A percentile compares a stretch with the other conserved stretches of the same genome.
phyloP scores from a whole-genome alignment of 768 basidiomycete genomes.

The Pholiota conissans region DNA sequence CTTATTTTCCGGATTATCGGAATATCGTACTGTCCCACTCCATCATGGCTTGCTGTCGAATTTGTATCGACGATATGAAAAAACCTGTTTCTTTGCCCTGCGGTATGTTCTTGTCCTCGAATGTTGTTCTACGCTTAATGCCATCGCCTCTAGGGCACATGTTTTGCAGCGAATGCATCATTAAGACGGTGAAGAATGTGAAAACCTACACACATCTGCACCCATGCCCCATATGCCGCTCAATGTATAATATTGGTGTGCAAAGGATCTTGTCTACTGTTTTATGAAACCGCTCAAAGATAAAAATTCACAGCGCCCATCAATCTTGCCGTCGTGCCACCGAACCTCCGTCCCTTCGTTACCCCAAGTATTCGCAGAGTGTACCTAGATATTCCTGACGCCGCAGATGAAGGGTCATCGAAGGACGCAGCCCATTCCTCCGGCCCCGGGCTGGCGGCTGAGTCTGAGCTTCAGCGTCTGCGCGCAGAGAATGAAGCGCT shows the following conservation, averaged over 20 bases:
- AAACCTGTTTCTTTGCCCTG: constrained; percentile 63
- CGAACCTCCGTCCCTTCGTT: constrained; percentile 59
- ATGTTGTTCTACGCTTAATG: not conserved
- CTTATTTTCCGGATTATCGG: constrained; percentile 16
- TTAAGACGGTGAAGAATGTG: constrained; percentile 47
- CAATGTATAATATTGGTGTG: constrained; percentile 55
- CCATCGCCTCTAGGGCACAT: constrained; percentile 51
- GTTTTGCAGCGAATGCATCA: constrained; percentile 62
- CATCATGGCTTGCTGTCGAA: constrained; percentile 51
- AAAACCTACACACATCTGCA: constrained; percentile 47
- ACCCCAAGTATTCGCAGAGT: constrained; percentile 59
- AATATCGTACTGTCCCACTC: not conserved
- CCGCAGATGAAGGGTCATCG: constrained; percentile 14
- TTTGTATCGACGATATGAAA: constrained; percentile 57
- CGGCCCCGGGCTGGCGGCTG: constrained; percentile 1
- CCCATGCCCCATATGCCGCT: constrained; percentile 59
- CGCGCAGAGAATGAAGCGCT: constrained; percentile 43
- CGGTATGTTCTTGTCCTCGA: constrained; percentile 40
- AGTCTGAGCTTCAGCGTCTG: constrained; percentile 39
- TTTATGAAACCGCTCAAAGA: not conserved
- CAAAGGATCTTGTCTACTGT: constrained; percentile 6
- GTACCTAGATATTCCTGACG: constrained; percentile 39
- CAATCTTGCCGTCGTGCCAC: constrained; percentile 51
- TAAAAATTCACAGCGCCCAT: constrained; percentile 35
- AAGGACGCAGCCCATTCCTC: constrained; percentile 3